These are phyloP conservation scores for Leptomonas seymouri DNA, from an alignment of 208 protist species.

Conservation along the genomic window DNA sequence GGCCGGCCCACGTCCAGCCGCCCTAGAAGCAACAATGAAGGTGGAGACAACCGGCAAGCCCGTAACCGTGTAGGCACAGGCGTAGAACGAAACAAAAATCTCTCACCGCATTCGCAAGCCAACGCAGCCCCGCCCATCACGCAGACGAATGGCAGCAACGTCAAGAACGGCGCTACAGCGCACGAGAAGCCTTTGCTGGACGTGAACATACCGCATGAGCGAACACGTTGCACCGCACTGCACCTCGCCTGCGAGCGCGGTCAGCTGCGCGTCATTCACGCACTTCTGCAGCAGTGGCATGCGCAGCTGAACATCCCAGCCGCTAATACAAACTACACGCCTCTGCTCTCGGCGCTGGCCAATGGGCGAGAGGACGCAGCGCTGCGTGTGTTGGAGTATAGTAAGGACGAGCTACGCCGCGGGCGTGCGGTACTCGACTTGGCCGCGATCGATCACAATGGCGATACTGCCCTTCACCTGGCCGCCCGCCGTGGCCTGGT, in stretches of 20 bases:
- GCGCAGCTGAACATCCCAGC: slow-evolving; percentile 63
- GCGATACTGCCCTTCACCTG: slow-evolving; percentile 73
- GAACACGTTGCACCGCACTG: slow-evolving; percentile 68
- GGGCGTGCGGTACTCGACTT: slow-evolving; percentile 68
- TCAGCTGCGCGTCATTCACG: slow-evolving; percentile 49
- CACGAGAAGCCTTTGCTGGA: slow-evolving; percentile 47
- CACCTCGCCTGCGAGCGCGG: slow-evolving; percentile 83
- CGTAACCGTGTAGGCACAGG: not conserved
- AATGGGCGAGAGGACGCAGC: slow-evolving; percentile 60
- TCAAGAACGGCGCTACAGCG: not conserved
- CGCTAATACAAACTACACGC: slow-evolving; percentile 59
- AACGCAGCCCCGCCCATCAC: not conserved
- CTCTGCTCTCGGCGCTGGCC: slow-evolving; percentile 66
- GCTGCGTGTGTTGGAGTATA: slow-evolving; percentile 74
- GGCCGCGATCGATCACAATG: slow-evolving; percentile 60
- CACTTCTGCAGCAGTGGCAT: slow-evolving; percentile 54
- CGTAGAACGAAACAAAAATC: not conserved
- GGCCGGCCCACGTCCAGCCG: not conserved
- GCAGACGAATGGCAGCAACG: not conserved
- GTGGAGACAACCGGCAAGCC: too few species aligned
- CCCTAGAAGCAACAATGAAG: not conserved
- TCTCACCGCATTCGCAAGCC: not conserved
- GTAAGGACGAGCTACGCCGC: slow-evolving; percentile 70
- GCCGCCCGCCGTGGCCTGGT: slow-evolving; percentile 54
- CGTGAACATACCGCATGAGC: slow-evolving; percentile 70